Evolutionary conservation across 148 eudicot genomes (phyloP).

Genomic region (Suaeda aralocaspica): DNA sequence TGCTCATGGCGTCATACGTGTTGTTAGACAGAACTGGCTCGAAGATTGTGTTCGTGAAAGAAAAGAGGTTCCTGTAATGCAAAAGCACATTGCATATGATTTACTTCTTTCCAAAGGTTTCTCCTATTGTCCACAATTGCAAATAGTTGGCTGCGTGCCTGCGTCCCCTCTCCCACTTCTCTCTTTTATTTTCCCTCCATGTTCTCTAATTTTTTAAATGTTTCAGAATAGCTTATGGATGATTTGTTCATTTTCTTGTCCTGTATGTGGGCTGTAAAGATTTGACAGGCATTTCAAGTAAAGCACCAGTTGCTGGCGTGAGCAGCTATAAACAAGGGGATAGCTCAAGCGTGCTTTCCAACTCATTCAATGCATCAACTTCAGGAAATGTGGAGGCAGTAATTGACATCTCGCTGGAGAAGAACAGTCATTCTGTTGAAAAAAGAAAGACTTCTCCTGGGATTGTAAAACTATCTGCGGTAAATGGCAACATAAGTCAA

Average conservation of each 20-base stretch:
- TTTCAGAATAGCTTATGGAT: neutral
- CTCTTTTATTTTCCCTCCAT: neutral
- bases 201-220: neutral
- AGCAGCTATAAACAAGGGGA: conserved; percentile 40
- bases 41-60: conserved; percentile 79
- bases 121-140: conserved; percentile 1
- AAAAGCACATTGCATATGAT: conserved; percentile 82
- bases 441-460: conserved; percentile 25
- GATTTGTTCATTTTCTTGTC: neutral
- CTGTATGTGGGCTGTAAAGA: conserved; percentile 22
- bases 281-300: conserved; percentile 35
- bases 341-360: conserved; percentile 31
- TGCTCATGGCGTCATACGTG: conserved; percentile 68
- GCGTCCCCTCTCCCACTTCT: too few species aligned
- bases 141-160: conserved; percentile 7
- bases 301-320: conserved; percentile 33
- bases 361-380: conserved; percentile 24
- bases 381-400: conserved; percentile 26
- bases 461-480: conserved; percentile 26
- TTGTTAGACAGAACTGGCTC: conserved; percentile 71
- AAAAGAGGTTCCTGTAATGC: conserved; percentile 74
- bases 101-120: conserved; percentile 79
- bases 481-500: conserved; percentile 31
- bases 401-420: conserved; percentile 27
- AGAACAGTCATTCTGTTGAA: conserved; percentile 25